These are phyloP conservation scores for Penicillium lagena DNA, from an alignment of 495 filamentous ascomycete species.

Conservation along the genomic window DNA sequence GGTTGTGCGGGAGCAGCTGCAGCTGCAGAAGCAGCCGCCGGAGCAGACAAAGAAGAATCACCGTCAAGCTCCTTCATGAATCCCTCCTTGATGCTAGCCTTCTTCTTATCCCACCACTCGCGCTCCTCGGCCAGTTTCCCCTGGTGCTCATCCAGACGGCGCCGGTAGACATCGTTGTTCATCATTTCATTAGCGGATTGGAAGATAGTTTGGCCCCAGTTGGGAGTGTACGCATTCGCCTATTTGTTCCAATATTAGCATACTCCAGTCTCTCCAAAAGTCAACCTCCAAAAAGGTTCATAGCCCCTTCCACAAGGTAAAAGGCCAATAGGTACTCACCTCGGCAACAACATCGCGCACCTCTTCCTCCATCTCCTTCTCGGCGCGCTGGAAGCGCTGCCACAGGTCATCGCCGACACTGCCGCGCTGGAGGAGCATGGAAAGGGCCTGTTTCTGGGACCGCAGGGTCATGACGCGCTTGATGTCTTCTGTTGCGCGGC, in stretches of 20 bases:
- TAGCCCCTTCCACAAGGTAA: not conserved
- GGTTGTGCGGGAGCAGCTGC: conserved; percentile 5
- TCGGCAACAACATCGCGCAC: conserved; percentile 88
- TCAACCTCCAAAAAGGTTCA: too few species aligned
- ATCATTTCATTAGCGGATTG: conserved; percentile 86
- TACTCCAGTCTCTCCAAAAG: too few species aligned
- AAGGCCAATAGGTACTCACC: conserved; percentile 39
- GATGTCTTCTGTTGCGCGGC: conserved; percentile 88
- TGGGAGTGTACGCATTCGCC: conserved; percentile 81
- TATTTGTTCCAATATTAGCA: conserved; percentile 16
- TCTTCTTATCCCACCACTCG: conserved; percentile 86
- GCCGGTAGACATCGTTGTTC: conserved; percentile 56
- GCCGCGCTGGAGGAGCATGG: conserved; percentile 75
- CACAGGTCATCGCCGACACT: conserved; percentile 95
- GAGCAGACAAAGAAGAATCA: conserved; percentile 9
- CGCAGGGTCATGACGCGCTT: conserved; percentile 79
- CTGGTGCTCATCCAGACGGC: conserved; percentile 58
- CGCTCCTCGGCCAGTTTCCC: conserved; percentile 63
- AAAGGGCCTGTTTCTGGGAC: conserved; percentile 76
- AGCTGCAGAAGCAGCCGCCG: conserved; percentile 6
- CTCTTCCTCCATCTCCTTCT: conserved; percentile 98
- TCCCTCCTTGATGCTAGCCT: conserved; percentile 61
- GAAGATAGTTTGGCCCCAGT: conserved; percentile 93
- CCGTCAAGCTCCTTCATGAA: conserved; percentile 82
- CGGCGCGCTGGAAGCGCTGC: conserved; percentile 83